A percentile compares a stretch with the other conserved stretches of the same genome.
These are phyloP conservation scores for Toxicodendron radicans DNA, from an alignment of 345 rosid genomes.

Conservation along the genomic window DNA sequence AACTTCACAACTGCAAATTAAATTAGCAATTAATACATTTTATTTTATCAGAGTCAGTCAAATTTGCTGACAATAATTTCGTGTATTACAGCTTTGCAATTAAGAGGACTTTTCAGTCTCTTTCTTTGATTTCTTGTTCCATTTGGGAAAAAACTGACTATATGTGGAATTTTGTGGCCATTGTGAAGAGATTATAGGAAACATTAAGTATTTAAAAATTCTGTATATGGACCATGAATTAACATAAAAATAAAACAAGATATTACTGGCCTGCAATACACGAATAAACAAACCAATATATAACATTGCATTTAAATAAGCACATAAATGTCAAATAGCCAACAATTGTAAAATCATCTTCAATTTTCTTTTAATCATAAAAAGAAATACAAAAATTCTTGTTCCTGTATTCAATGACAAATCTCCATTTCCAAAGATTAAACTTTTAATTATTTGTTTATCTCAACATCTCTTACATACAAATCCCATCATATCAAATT, in stretches of 20 bases:
- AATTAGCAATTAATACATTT: too few species aligned
- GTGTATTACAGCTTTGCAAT: neutral
- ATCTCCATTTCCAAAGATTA: slow-evolving; percentile 30
- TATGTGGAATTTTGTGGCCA: neutral
- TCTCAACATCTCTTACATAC: neutral
- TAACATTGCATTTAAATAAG: too few species aligned
- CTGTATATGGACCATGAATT: neutral
- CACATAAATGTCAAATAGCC: slow-evolving; percentile 7
- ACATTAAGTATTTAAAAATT: neutral
- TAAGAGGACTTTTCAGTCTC: neutral
- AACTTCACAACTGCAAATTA: too few species aligned
- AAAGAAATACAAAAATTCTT: slow-evolving; percentile 20
- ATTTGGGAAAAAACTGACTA: neutral
- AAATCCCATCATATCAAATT: neutral
- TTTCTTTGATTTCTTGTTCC: neutral
- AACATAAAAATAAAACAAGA: neutral
- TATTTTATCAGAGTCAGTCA: neutral
- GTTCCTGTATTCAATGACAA: slow-evolving; percentile 21
- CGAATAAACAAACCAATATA: slow-evolving; percentile 1
- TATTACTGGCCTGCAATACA: slow-evolving; percentile 18
- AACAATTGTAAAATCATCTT: slow-evolving; percentile 6
- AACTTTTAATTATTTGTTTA: slow-evolving; percentile 8
- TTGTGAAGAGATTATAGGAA: neutral
- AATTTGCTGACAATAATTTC: neutral
- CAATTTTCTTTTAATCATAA: neutral